A percentile compares a stretch with the other conserved stretches of the same genome.
Evolutionary conservation across 1,284 basidiomycete genomes (phyloP).

Genomic region (Austropuccinia psidii): DNA sequence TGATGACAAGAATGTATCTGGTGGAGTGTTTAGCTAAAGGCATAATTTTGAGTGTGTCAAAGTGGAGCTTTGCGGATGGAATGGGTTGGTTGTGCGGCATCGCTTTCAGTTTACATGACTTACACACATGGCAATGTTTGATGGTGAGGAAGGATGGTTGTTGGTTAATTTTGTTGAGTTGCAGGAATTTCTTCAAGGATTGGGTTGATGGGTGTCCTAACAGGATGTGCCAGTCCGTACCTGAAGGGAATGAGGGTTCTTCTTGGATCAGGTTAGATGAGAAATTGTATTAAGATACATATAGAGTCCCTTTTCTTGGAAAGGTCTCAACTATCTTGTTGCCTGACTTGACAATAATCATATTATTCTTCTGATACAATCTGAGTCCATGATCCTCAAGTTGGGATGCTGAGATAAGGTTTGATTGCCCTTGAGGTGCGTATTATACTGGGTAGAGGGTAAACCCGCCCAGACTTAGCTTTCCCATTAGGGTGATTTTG

Average conservation of each 20-base stretch:
- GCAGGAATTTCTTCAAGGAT: not conserved
- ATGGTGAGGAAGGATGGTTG: not conserved
- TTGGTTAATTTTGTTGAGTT: not conserved
- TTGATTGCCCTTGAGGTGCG: not conserved
- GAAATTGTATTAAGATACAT: too few relatives aligned
- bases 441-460: not conserved
- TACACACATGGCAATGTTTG: not conserved
- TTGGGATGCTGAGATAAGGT: not conserved
- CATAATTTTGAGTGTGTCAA: not conserved
- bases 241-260: too few relatives aligned
- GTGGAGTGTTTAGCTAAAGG: not conserved
- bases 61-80: not conserved
- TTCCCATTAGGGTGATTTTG: not conserved
- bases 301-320: not conserved
- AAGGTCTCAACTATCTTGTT: not conserved
- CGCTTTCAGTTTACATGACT: not conserved
- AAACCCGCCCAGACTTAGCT: not conserved
- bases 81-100: too few relatives aligned
- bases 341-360: not conserved
- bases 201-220: not conserved
- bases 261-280: too few relatives aligned
- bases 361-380: not conserved
- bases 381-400: not conserved
- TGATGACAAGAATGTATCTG: not conserved
- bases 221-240: not conserved